Evolutionary conservation across 2,329 filamentous ascomycete species (phyloP).

Genomic region (Nectriaceae sp.): DNA sequence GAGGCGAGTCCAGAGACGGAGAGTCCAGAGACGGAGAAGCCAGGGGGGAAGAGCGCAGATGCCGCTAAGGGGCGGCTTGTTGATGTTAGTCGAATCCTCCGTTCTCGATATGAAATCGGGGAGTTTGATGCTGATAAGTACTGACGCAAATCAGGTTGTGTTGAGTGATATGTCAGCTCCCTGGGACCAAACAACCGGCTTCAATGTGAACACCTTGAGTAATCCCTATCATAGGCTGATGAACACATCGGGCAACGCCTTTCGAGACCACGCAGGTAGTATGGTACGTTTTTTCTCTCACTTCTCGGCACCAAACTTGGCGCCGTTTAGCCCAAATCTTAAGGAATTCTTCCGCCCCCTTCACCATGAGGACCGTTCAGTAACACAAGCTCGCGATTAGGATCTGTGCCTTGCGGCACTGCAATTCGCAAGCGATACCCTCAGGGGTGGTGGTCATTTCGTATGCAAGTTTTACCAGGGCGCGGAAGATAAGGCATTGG

Average conservation of each 20-base stretch:
- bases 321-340: neutral
- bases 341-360: neutral
- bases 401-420: slow-evolving; percentile 88
- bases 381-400: slow-evolving; percentile 46
- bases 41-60: slow-evolving; percentile 19
- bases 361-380: neutral
- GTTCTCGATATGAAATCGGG: neutral
- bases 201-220: slow-evolving; percentile 87
- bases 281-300: slow-evolving; percentile 66
- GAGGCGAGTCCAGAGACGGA: slow-evolving; percentile 3
- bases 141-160: slow-evolving; percentile 61
- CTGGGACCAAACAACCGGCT: slow-evolving; percentile 80
- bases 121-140: neutral
- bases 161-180: slow-evolving; percentile 99
- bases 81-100: slow-evolving; percentile 54
- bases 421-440: slow-evolving; percentile 80
- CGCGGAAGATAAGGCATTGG: slow-evolving; percentile 77
- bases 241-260: slow-evolving; percentile 90
- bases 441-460: slow-evolving; percentile 83
- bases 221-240: slow-evolving; percentile 98
- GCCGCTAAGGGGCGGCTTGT: slow-evolving; percentile 54
- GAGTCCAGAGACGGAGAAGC: neutral
- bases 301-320: neutral
- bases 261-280: slow-evolving; percentile 87
- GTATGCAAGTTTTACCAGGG: slow-evolving; percentile 98